phyloP scores from a whole-genome alignment of 2,329 filamentous ascomycete genomes.

The Eutypella sp. region DNA sequence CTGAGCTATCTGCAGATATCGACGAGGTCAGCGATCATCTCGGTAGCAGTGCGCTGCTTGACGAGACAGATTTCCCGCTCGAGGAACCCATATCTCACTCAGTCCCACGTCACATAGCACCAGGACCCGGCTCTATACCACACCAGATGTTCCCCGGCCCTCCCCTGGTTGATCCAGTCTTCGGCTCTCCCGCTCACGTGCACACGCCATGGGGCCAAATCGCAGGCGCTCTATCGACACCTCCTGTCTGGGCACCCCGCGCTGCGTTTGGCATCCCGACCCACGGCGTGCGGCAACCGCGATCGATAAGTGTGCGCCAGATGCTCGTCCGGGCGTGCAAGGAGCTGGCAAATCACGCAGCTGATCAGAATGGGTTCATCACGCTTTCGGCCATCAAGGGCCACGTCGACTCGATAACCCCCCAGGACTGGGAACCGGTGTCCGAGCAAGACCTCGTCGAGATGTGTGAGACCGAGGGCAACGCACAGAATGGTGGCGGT shows the following conservation, averaged over 20 bases:
- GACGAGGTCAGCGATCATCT: slow-evolving; percentile 75
- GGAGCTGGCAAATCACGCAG: slow-evolving; percentile 40
- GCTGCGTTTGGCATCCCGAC: slow-evolving; percentile 26
- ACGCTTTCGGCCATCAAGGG: slow-evolving; percentile 64
- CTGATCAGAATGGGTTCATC: slow-evolving; percentile 60
- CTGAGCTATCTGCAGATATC: slow-evolving; percentile 46
- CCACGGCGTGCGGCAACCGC: slow-evolving; percentile 44
- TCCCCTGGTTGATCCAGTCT: slow-evolving; percentile 37
- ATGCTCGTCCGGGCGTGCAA: slow-evolving; percentile 78
- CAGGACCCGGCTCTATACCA: slow-evolving; percentile 47
- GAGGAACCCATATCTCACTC: slow-evolving; percentile 30
- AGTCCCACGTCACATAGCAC: slow-evolving; percentile 47
- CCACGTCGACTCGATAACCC: slow-evolving; percentile 54
- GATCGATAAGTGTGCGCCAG: slow-evolving; percentile 64
- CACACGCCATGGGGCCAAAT: slow-evolving; percentile 34
- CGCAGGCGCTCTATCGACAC: slow-evolving; percentile 34
- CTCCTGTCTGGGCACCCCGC: slow-evolving; percentile 35
- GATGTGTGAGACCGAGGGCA: slow-evolving; percentile 89
- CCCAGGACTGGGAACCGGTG: slow-evolving; percentile 41
- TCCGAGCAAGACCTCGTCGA: slow-evolving; percentile 67
- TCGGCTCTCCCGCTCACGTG: slow-evolving; percentile 23
- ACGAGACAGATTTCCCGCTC: slow-evolving; percentile 61
- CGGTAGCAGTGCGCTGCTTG: slow-evolving; percentile 83
- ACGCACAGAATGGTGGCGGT: slow-evolving; percentile 81
- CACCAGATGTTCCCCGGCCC: slow-evolving; percentile 37